phyloP scores from a whole-genome alignment of 1,284 basidiomycete genomes.

The Lentinula novae-zelandiae region DNA sequence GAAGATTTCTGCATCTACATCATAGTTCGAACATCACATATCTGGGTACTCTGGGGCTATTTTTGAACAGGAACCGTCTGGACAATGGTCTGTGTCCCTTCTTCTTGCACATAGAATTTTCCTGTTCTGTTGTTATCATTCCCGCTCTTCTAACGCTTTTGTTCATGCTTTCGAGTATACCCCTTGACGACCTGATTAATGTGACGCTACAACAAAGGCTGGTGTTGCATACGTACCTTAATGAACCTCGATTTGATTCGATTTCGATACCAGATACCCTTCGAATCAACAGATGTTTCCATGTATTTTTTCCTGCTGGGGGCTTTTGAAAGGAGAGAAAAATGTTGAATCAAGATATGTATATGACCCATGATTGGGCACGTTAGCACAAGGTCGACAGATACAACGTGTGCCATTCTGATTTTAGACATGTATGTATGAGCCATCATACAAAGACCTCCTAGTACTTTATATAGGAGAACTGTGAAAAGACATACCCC shows the following conservation, averaged over 20 bases:
- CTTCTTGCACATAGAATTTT: not conserved
- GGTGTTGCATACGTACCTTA: not conserved
- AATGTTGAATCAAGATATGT: too few species aligned
- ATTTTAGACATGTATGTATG: too few species aligned
- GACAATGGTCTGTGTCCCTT: not conserved
- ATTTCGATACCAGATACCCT: not conserved
- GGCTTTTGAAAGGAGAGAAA: too few species aligned
- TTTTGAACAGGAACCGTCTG: not conserved
- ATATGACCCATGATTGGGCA: not conserved
- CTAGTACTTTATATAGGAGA: too few species aligned
- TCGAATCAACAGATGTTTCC: not conserved
- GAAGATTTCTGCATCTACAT: constrained; percentile 21
- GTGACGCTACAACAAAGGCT: not conserved
- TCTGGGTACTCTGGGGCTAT: not conserved
- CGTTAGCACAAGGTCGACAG: not conserved
- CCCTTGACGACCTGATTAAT: not conserved
- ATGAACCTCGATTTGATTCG: not conserved
- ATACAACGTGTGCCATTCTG: too few species aligned
- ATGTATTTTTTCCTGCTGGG: not conserved
- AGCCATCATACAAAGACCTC: too few species aligned
- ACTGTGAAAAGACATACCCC: too few species aligned
- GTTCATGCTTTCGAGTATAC: not conserved
- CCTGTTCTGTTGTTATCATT: not conserved
- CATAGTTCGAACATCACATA: not conserved
- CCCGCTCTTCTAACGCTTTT: not conserved